phyloP scores from a whole-genome alignment of 2,329 filamentous ascomycete species.

The Verticillium nonalfalfae region DNA sequence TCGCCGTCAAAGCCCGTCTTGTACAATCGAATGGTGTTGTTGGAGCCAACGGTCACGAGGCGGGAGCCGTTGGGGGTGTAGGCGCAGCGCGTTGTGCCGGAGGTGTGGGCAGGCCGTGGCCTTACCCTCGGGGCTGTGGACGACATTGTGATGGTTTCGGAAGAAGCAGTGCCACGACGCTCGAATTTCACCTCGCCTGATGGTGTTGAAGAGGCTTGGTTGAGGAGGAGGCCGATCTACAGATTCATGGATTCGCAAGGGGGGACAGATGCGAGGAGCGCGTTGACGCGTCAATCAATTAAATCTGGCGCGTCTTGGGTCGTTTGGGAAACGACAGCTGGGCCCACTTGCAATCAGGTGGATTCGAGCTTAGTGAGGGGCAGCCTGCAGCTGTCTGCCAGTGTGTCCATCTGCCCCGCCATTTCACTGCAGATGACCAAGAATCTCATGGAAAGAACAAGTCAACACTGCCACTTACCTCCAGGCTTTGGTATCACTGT shows the following conservation, averaged over 20 bases:
- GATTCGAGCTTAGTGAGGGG: background rate
- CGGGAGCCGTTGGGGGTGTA: constrained; percentile 87
- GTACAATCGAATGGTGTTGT: constrained; percentile 91
- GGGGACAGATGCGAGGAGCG: background rate
- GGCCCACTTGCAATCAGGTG: background rate
- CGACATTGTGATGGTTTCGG: constrained; percentile 14
- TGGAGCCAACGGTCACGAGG: constrained; percentile 85
- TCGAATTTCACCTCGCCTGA: background rate
- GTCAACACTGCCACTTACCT: background rate
- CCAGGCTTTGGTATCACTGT: background rate
- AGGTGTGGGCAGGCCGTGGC: constrained; percentile 69
- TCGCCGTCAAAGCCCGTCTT: constrained; percentile 88
- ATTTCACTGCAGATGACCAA: background rate
- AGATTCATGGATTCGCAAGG: background rate
- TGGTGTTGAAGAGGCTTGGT: background rate
- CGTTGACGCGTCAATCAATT: constrained; percentile 19
- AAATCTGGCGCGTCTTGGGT: constrained; percentile 12
- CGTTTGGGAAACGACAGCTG: too few relatives aligned
- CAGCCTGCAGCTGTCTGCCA: background rate
- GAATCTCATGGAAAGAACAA: background rate
- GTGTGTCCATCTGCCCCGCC: background rate
- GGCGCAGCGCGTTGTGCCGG: constrained; percentile 77
- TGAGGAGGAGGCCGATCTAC: background rate
- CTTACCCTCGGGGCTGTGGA: constrained; percentile 43
- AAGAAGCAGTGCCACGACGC: background rate